Percentiles rank a stretch among this genome's conserved stretches.
Conservation (phyloP, 345 rosid species). For the Camelina neglecta region DNA sequence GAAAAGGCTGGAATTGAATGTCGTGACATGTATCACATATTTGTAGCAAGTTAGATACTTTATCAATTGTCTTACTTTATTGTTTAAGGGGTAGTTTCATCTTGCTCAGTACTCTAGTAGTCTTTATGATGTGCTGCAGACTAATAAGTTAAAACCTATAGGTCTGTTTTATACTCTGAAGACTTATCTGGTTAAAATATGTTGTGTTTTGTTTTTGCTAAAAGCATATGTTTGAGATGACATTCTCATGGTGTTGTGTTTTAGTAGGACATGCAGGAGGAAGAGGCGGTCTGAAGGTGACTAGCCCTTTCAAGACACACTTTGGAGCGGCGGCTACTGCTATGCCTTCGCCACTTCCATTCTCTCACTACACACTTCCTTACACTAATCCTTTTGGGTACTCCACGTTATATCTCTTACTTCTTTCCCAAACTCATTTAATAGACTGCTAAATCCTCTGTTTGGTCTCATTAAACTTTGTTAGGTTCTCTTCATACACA, state of each 20-base stretch:
- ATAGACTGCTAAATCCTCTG: slow-evolving; percentile 30
- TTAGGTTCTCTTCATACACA: slow-evolving; percentile 90
- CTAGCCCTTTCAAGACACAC: slow-evolving; percentile 76
- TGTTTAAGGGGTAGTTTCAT: slow-evolving; percentile 10
- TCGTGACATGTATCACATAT: slow-evolving; percentile 13
- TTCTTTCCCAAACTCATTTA: neutral
- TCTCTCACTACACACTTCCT: slow-evolving; percentile 89
- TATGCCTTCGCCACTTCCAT: slow-evolving; percentile 80
- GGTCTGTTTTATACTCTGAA: slow-evolving; percentile 1
- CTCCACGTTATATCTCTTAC: slow-evolving; percentile 16
- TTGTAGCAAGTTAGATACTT: neutral
- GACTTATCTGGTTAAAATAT: neutral
- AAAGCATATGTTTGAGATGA: slow-evolving; percentile 6
- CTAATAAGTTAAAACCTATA: neutral
- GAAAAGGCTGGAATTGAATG: neutral
- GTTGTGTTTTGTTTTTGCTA: slow-evolving; percentile 11
- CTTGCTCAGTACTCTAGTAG: neutral
- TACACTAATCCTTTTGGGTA: slow-evolving; percentile 76
- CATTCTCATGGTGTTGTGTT: slow-evolving; percentile 30
- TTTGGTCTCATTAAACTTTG: slow-evolving; percentile 14
- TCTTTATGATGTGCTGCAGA: neutral
- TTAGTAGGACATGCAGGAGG: slow-evolving; percentile 56
- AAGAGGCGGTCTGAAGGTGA: slow-evolving; percentile 64
- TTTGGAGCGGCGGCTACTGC: slow-evolving; percentile 67
- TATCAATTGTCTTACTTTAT: neutral